These are phyloP conservation scores for Aureobasidium sp. DNA, from an alignment of 2,329 filamentous ascomycete species.

Conservation along the genomic window DNA sequence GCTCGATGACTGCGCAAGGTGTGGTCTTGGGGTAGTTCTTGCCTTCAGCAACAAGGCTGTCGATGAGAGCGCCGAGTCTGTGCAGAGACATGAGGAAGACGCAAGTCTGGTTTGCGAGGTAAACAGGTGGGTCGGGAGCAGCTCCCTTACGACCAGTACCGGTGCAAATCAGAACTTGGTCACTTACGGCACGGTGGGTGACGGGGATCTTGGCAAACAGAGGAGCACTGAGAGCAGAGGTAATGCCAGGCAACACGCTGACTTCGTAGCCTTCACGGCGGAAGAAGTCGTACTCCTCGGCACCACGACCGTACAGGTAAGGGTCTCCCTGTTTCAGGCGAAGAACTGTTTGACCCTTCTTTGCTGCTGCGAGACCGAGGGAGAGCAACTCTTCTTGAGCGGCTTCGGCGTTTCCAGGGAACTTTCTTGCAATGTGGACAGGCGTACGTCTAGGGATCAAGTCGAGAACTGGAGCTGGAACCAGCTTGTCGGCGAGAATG, in stretches of 20 bases:
- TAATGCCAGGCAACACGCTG: conserved; percentile 80
- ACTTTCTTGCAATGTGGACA: conserved; percentile 90
- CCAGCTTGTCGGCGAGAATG: conserved; percentile 80
- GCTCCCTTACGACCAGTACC: conserved; percentile 89
- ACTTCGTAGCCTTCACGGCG: conserved; percentile 57
- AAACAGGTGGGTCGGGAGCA: conserved; percentile 73
- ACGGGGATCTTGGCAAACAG: conserved; percentile 82
- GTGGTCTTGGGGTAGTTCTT: conserved; percentile 64
- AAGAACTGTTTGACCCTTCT: conserved; percentile 70
- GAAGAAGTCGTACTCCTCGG: conserved; percentile 88
- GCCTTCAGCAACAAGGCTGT: conserved; percentile 53
- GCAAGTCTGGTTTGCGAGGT: conserved; percentile 68
- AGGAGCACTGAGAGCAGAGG: conserved; percentile 77
- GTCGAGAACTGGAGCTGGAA: conserved; percentile 76
- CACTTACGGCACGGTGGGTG: conserved; percentile 82
- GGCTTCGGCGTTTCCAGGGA: conserved; percentile 90
- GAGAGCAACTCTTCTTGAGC: conserved; percentile 85
- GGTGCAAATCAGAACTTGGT: conserved; percentile 93
- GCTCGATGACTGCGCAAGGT: conserved; percentile 86
- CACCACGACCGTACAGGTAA: conserved; percentile 90
- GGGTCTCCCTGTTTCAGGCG: conserved; percentile 94
- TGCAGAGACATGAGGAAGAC: conserved; percentile 96
- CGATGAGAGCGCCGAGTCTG: conserved; percentile 66
- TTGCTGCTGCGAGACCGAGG: conserved; percentile 63
- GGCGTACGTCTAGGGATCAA: conserved; percentile 84